Conservation (phyloP, 768 basidiomycete genomes). For the Chalciporus pseudorubinellus region DNA sequence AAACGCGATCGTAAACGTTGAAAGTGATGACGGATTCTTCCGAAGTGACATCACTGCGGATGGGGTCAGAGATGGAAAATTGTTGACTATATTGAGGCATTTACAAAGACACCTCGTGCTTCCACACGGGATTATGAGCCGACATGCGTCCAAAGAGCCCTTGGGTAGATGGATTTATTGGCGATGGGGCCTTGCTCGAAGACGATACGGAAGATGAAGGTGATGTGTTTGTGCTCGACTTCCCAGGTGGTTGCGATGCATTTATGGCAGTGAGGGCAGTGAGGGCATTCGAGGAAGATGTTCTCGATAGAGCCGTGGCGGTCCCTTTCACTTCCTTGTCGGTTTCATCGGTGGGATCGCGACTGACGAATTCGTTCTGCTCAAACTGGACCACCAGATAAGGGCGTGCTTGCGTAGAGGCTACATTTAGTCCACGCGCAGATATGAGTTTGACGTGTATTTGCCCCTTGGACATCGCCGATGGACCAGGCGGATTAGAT, state of each 20-base stretch:
- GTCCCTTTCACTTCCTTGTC: conserved; percentile 89
- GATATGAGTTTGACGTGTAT: conserved; percentile 96
- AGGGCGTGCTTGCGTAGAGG: conserved; percentile 61
- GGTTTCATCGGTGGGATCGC: conserved; percentile 81
- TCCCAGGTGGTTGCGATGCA: conserved; percentile 44
- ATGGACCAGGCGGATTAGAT: conserved; percentile 28
- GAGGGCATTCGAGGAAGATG: conserved; percentile 61
- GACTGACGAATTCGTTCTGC: conserved; percentile 95
- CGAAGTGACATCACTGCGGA: conserved; percentile 86
- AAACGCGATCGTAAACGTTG: conserved; percentile 87
- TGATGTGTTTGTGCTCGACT: conserved; percentile 42
- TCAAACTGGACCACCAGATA: conserved; percentile 99
- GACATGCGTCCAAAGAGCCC: conserved; percentile 63
- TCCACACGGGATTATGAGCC: conserved; percentile 94
- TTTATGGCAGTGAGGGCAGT: conserved; percentile 65
- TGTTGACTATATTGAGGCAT: conserved; percentile 34
- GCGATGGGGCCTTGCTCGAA: conserved; percentile 38
- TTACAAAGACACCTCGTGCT: conserved; percentile 97
- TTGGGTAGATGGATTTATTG: conserved; percentile 30
- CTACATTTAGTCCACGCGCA: conserved; percentile 79
- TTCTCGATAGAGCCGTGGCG: conserved; percentile 55
- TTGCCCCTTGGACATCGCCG: conserved; percentile 58
- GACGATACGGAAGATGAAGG: conserved; percentile 41
- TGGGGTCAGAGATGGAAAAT: conserved; percentile 18
- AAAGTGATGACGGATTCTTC: conserved; percentile 79